phyloP scores from a whole-genome alignment of 2,329 filamentous ascomycete species.

The Aureobasidium melanogenum region DNA sequence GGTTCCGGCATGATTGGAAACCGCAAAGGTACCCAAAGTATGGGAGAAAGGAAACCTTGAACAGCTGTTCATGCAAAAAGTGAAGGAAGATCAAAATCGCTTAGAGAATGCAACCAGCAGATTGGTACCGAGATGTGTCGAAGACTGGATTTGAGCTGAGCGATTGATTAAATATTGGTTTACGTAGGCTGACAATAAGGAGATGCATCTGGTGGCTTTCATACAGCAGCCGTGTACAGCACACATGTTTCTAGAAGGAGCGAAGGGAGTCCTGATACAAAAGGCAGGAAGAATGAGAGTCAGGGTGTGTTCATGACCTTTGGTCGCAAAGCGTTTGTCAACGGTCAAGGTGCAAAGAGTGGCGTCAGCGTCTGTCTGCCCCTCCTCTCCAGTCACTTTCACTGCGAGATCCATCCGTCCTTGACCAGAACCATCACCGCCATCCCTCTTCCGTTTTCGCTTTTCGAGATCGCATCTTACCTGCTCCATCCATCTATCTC shows the following conservation, averaged over 20 bases:
- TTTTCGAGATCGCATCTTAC: not conserved
- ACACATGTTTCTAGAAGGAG: not conserved
- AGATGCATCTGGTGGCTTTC: not conserved
- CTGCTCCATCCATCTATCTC: not conserved
- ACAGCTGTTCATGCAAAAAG: not conserved
- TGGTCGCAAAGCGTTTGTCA: not conserved
- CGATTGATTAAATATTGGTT: conserved; percentile 1
- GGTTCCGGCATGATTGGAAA: not conserved
- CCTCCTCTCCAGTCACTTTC: not conserved
- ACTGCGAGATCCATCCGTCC: not conserved
- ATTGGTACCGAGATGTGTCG: not conserved
- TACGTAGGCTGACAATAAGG: not conserved
- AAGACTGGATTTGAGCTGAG: not conserved
- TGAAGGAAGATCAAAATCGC: not conserved
- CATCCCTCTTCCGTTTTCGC: not conserved
- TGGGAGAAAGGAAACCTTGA: not conserved
- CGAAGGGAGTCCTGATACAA: not conserved
- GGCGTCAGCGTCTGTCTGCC: conserved; percentile 5
- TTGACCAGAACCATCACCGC: not conserved
- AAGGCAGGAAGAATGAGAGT: not conserved
- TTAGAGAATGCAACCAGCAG: not conserved
- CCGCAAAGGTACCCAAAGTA: not conserved
- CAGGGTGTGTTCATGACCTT: not conserved
- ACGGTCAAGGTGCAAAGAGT: conserved; percentile 7
- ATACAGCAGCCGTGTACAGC: not conserved